Percentiles rank a stretch among this genome's conserved stretches.
phyloP scores from a whole-genome alignment of 352 stramenopile genomes.

The Pythium aquatile region DNA sequence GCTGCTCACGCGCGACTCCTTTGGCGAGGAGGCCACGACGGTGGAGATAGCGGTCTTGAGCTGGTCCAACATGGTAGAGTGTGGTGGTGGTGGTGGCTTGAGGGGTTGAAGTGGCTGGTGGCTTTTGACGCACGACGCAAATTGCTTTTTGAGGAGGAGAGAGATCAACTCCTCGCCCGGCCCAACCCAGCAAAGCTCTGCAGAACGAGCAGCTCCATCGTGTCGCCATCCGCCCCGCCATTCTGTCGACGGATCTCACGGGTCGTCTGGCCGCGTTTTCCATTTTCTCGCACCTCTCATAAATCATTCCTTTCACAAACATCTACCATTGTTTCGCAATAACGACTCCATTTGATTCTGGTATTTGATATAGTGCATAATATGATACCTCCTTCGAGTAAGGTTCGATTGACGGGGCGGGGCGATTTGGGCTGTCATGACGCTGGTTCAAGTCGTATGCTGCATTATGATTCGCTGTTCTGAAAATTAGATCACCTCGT shows the following conservation, averaged over 20 bases:
- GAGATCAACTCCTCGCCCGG: not conserved
- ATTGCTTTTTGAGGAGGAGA: conserved; percentile 16
- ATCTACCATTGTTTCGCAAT: too few species aligned
- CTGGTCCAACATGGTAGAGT: conserved; percentile 58
- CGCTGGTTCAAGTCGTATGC: conserved; percentile 17
- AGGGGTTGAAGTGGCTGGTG: conserved; percentile 3
- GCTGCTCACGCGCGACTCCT: conserved; percentile 40
- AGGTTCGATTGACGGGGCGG: not conserved
- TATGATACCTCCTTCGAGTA: not conserved
- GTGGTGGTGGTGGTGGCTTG: not conserved
- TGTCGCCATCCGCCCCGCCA: not conserved
- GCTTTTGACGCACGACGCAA: conserved; percentile 10
- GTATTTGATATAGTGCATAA: conserved; percentile 5
- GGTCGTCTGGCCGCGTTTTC: not conserved
- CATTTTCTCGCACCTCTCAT: not conserved
- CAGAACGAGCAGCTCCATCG: not conserved
- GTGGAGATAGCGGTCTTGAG: conserved; percentile 63
- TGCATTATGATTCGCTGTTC: conserved; percentile 17
- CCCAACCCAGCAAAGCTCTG: not conserved
- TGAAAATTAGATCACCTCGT: conserved; percentile 2
- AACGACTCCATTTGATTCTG: not conserved
- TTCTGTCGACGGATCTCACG: conserved; percentile 12
- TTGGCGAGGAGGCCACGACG: conserved; percentile 32
- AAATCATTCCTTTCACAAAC: conserved; percentile 1
- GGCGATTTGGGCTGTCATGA: not conserved